Evolutionary conservation across 73 alveolate species (phyloP).

Genomic region (Tetrahymena thermophila): DNA sequence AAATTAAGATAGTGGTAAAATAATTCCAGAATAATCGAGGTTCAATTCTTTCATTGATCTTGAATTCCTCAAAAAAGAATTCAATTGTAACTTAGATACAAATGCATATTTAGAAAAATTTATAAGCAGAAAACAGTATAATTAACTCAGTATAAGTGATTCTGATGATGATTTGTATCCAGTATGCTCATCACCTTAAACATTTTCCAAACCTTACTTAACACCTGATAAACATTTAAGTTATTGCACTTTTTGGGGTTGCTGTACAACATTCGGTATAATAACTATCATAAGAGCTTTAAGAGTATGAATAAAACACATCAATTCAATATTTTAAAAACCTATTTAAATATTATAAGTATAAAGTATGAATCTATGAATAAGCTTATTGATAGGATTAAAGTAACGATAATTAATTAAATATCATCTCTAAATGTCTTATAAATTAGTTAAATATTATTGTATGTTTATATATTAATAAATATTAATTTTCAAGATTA

Average conservation of each 20-base stretch:
- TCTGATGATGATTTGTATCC: slow-evolving; percentile 30
- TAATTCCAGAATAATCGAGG: not conserved
- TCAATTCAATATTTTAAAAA: not conserved
- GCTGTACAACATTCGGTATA: slow-evolving; percentile 29
- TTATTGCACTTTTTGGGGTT: slow-evolving; percentile 42
- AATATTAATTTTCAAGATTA: too few species aligned
- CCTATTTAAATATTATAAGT: not conserved
- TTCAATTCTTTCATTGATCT: slow-evolving; percentile 30
- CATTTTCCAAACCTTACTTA: slow-evolving; percentile 22
- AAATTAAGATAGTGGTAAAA: not conserved
- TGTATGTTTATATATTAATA: too few species aligned
- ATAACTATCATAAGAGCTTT: not conserved
- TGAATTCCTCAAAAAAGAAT: not conserved
- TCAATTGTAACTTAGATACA: not conserved
- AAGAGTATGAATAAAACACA: not conserved
- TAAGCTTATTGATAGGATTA: too few species aligned
- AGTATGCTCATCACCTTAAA: slow-evolving; percentile 12
- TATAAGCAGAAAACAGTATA: slow-evolving; percentile 6
- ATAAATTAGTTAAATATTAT: too few species aligned
- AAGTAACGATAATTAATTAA: too few species aligned
- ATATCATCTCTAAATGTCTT: too few species aligned
- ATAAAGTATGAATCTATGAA: too few species aligned
- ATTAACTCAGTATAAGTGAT: not conserved
- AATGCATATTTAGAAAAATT: not conserved
- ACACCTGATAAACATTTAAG: slow-evolving; percentile 40